Percentiles rank a stretch among this genome's conserved stretches.
phyloP scores from a whole-genome alignment of 1,284 basidiomycete species.

The Ceratobasidium sp. region DNA sequence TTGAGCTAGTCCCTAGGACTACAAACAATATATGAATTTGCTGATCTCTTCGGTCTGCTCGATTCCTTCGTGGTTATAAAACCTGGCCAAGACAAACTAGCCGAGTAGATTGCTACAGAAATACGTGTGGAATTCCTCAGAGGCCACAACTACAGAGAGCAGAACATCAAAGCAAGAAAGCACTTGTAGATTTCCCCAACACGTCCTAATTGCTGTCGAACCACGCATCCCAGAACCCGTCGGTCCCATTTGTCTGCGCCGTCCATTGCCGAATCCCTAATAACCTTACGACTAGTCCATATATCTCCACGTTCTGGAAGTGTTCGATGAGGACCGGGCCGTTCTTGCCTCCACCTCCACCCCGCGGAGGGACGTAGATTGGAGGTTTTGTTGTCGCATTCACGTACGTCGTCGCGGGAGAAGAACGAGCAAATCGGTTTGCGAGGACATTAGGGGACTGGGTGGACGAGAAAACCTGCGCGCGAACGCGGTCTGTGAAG shows the following conservation, averaged over 20 bases:
- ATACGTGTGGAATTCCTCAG: too few species aligned
- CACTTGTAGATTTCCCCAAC: neutral
- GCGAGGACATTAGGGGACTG: slow-evolving; percentile 41
- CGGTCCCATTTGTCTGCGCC: slow-evolving; percentile 79
- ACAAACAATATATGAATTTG: too few species aligned
- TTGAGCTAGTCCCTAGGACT: too few species aligned
- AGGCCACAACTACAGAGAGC: too few species aligned
- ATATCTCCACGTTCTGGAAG: slow-evolving; percentile 86
- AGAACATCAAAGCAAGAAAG: too few species aligned
- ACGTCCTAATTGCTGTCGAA: slow-evolving; percentile 51
- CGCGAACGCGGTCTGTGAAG: slow-evolving; percentile 61
- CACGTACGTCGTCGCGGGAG: slow-evolving; percentile 15
- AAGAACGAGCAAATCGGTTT: slow-evolving; percentile 50
- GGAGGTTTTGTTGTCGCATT: slow-evolving; percentile 27
- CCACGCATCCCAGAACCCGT: slow-evolving; percentile 82
- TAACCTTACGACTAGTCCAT: slow-evolving; percentile 81
- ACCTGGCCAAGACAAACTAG: too few species aligned
- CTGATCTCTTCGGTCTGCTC: too few species aligned
- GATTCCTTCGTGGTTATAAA: too few species aligned
- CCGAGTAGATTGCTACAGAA: too few species aligned
- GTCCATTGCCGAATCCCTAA: slow-evolving; percentile 69
- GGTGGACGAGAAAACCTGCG: slow-evolving; percentile 45
- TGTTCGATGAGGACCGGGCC: slow-evolving; percentile 78
- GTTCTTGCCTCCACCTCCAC: slow-evolving; percentile 71
- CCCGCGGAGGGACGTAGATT: slow-evolving; percentile 29